phyloP scores from a whole-genome alignment of 352 stramenopile species.

The Phytophthora sp. region DNA sequence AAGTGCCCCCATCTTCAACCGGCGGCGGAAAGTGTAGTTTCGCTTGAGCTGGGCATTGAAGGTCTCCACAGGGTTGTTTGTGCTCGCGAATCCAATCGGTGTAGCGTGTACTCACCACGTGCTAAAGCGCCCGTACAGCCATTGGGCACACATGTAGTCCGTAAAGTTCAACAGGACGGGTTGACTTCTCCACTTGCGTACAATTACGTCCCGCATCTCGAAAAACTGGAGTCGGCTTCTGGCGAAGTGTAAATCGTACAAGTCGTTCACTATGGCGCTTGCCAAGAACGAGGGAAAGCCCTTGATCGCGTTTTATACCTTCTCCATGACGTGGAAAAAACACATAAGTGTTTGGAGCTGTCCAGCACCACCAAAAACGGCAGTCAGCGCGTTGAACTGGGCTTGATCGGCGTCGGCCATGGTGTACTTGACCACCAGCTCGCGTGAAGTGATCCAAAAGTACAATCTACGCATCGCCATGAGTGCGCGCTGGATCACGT shows the following conservation, averaged over 20 bases:
- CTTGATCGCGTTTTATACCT: slow-evolving; percentile 4
- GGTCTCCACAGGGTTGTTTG: background rate
- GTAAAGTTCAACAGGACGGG: too few species aligned
- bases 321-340: slow-evolving; percentile 23
- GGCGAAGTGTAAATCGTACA: slow-evolving; percentile 35
- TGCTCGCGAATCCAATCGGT: background rate
- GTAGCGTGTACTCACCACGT: too few species aligned
- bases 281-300: slow-evolving; percentile 1
- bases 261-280: background rate
- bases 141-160: too few species aligned
- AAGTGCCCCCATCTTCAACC: background rate
- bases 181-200: too few species aligned
- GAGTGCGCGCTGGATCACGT: too few species aligned
- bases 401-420: slow-evolving; percentile 6
- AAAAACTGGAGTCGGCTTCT: too few species aligned
- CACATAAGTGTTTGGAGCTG: background rate
- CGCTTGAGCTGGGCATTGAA: background rate
- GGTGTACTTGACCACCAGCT: background rate
- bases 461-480: background rate
- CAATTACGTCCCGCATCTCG: too few species aligned
- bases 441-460: background rate
- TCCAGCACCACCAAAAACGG: background rate
- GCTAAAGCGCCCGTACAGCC: too few species aligned
- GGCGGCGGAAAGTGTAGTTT: background rate
- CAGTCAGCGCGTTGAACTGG: background rate